These are phyloP conservation scores for Aspergillus kassunensis DNA, from an alignment of 495 filamentous ascomycete genomes.

Conservation along the genomic window DNA sequence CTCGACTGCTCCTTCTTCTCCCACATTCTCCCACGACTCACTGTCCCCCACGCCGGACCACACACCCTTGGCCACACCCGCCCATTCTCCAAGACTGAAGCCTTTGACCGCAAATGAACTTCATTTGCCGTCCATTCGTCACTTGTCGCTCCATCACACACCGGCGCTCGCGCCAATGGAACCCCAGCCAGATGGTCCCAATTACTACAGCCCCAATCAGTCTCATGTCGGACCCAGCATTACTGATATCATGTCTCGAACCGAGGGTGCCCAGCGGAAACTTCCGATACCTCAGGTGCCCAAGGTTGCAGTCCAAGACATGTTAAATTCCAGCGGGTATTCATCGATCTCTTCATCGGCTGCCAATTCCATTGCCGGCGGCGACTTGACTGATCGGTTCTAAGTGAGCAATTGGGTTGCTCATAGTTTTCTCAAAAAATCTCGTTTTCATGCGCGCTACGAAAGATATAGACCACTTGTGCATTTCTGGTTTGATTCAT, in stretches of 20 bases:
- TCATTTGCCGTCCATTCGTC: slow-evolving; percentile 82
- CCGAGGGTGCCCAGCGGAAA: slow-evolving; percentile 85
- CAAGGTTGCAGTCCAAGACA: slow-evolving; percentile 84
- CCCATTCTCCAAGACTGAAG: slow-evolving; percentile 87
- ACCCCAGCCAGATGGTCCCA: slow-evolving; percentile 58
- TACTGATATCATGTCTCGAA: slow-evolving; percentile 85
- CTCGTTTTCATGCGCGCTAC: slow-evolving; percentile 35
- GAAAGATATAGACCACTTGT: slow-evolving; percentile 45
- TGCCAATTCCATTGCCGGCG: slow-evolving; percentile 45
- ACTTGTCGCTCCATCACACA: slow-evolving; percentile 80
- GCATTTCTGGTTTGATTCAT: slow-evolving; percentile 36
- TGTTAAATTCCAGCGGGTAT: slow-evolving; percentile 67
- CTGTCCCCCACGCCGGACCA: slow-evolving; percentile 95
- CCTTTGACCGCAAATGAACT: slow-evolving; percentile 67
- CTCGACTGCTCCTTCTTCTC: slow-evolving; percentile 92
- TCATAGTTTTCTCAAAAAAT: slow-evolving; percentile 9
- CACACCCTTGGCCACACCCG: slow-evolving; percentile 91
- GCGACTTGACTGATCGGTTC: slow-evolving; percentile 39
- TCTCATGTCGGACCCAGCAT: slow-evolving; percentile 66
- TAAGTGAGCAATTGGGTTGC: slow-evolving; percentile 14
- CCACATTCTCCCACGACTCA: slow-evolving; percentile 97
- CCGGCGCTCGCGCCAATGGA: slow-evolving; percentile 93
- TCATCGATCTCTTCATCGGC: slow-evolving; percentile 50
- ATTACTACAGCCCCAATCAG: slow-evolving; percentile 53
- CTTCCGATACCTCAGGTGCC: slow-evolving; percentile 88